Evolutionary conservation across 345 rosid genomes (phyloP).

Genomic region (Eucalyptus erythrocorys): DNA sequence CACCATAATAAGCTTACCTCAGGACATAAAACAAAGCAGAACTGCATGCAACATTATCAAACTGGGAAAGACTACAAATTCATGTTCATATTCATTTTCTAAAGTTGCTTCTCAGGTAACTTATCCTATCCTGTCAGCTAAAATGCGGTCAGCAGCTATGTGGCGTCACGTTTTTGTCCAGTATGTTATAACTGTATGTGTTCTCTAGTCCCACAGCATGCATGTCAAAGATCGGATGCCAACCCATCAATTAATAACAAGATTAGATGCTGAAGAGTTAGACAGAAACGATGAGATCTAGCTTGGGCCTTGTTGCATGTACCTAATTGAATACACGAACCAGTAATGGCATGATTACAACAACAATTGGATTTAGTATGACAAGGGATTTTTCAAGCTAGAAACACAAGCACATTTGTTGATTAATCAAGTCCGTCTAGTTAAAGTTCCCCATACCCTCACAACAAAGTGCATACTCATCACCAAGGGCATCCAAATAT

Average conservation of each 20-base stretch:
- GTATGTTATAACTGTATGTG: neutral
- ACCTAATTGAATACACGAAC: neutral
- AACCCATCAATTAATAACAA: neutral
- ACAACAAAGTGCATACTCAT: constrained; percentile 64
- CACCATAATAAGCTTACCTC: neutral
- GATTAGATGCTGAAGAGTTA: neutral
- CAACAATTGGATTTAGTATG: neutral
- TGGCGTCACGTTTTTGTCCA: neutral
- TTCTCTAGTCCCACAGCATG: neutral
- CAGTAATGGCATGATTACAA: neutral
- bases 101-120: neutral
- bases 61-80: neutral
- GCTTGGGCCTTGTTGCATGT: neutral
- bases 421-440: neutral
- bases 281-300: neutral
- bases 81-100: neutral
- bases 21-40: neutral
- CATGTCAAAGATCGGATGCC: neutral
- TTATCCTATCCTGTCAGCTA: neutral
- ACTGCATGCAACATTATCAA: neutral
- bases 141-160: neutral
- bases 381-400: neutral
- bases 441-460: constrained; percentile 35
- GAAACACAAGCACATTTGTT: neutral
- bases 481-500: constrained; percentile 72